These are phyloP conservation scores for Arthrobotrys entomopaga DNA, from an alignment of 2,329 filamentous ascomycete species.

Conservation along the genomic window DNA sequence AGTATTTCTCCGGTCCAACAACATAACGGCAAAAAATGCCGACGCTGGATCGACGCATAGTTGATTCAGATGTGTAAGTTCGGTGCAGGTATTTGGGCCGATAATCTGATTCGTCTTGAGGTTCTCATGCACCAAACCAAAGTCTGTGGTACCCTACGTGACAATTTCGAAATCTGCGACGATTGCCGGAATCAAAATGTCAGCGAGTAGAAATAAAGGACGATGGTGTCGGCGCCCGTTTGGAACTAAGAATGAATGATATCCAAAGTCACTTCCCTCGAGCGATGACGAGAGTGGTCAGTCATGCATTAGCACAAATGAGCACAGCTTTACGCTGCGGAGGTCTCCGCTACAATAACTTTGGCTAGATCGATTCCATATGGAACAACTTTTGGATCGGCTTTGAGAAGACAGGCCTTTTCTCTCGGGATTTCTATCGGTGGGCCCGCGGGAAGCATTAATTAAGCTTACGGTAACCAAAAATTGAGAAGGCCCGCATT, in stretches of 20 bases:
- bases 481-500: no score
- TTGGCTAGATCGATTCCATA: no score
- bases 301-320: not conserved
- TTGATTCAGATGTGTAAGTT: conserved; percentile 4
- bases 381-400: no score
- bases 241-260: conserved; percentile 35
- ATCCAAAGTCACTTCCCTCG: conserved; percentile 11
- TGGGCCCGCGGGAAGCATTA: no score
- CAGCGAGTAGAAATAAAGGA: conserved; percentile 13
- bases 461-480: no score
- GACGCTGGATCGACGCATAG: conserved; percentile 10
- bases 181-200: conserved; percentile 32
- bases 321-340: conserved; percentile 4
- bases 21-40: conserved; percentile 18
- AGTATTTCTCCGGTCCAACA: no score
- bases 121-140: not conserved
- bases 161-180: conserved; percentile 17
- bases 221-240: conserved; percentile 34
- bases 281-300: conserved; percentile 3
- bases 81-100: not conserved
- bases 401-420: no score
- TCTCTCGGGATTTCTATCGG: no score
- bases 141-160: not conserved
- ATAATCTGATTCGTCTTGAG: not conserved
- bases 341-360: conserved; percentile 5